These are phyloP conservation scores for Fonsecaea pedrosoi DNA, from an alignment of 2,329 filamentous ascomycete genomes.

Conservation along the genomic window DNA sequence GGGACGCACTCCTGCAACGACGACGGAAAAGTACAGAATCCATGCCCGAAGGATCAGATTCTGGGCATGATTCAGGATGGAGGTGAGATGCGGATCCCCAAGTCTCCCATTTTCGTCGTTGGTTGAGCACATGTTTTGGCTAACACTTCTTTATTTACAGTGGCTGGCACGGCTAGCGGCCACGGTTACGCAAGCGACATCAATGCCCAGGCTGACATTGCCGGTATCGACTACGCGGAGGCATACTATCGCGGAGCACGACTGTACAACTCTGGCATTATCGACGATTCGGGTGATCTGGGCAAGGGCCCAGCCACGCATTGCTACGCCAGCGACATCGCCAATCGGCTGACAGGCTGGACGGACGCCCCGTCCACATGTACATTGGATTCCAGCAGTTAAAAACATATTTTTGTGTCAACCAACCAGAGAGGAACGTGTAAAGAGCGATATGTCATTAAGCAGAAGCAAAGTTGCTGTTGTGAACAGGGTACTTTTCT, in stretches of 20 bases:
- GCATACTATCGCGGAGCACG: slow-evolving; percentile 48
- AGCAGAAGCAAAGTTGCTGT: neutral
- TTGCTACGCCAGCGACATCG: slow-evolving; percentile 61
- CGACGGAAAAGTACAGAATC: slow-evolving; percentile 44
- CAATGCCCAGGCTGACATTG: slow-evolving; percentile 39
- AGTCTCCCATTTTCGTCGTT: neutral
- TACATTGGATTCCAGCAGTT: slow-evolving; percentile 26
- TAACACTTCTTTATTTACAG: slow-evolving; percentile 26
- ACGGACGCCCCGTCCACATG: slow-evolving; percentile 36
- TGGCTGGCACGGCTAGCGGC: slow-evolving; percentile 45
- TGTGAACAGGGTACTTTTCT: too few species aligned
- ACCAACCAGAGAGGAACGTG: neutral
- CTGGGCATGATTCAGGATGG: slow-evolving; percentile 51
- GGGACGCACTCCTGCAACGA: slow-evolving; percentile 50
- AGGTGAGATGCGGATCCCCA: slow-evolving; percentile 29
- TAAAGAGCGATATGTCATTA: neutral
- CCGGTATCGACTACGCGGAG: slow-evolving; percentile 39
- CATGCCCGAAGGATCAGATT: slow-evolving; percentile 48
- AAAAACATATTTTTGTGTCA: too few species aligned
- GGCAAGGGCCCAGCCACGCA: slow-evolving; percentile 52
- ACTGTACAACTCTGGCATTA: slow-evolving; percentile 52
- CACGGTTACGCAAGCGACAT: slow-evolving; percentile 48
- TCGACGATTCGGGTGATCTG: slow-evolving; percentile 45
- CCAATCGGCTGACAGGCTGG: slow-evolving; percentile 57
- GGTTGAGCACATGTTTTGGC: neutral